These are phyloP conservation scores for Trametes meyenii DNA, from an alignment of 768 basidiomycete genomes.

Conservation along the genomic window DNA sequence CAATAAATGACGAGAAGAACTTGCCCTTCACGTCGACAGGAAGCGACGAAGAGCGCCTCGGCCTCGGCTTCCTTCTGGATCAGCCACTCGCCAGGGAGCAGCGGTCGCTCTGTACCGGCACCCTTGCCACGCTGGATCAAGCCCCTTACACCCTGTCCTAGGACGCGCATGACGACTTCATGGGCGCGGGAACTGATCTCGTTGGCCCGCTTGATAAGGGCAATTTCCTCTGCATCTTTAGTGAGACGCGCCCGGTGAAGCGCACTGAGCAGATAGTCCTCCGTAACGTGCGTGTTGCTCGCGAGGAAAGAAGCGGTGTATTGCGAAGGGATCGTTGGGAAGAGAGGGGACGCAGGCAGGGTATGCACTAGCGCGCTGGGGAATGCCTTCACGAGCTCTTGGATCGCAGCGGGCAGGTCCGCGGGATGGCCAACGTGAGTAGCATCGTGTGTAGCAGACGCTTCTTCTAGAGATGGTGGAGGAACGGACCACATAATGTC, in stretches of 20 bases:
- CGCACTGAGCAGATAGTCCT: constrained; percentile 70
- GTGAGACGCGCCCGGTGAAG: constrained; percentile 80
- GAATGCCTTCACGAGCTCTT: constrained; percentile 47
- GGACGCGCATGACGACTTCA: constrained; percentile 88
- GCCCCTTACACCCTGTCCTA: constrained; percentile 72
- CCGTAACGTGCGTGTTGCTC: constrained; percentile 46
- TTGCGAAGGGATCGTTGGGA: constrained; percentile 51
- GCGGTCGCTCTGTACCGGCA: constrained; percentile 45
- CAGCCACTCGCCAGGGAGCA: constrained; percentile 80
- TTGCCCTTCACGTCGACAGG: constrained; percentile 86
- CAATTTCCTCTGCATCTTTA: constrained; percentile 77
- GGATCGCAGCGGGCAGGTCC: constrained; percentile 49
- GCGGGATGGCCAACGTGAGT: constrained; percentile 57
- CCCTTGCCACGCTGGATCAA: constrained; percentile 50
- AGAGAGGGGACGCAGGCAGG: constrained; percentile 57
- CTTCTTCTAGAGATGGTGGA: constrained; percentile 67
- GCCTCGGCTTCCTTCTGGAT: constrained; percentile 94
- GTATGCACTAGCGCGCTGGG: constrained; percentile 67
- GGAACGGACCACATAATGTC: constrained; percentile 91
- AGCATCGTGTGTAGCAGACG: constrained; percentile 57
- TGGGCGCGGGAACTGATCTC: constrained; percentile 89
- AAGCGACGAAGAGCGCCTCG: constrained; percentile 90
- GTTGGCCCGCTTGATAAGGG: constrained; percentile 76
- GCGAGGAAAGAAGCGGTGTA: constrained; percentile 43
- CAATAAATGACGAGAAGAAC: constrained; percentile 27